phyloP scores from a whole-genome alignment of 176 grass and related monocot genomes.

The Cenchrus purpureus region DNA sequence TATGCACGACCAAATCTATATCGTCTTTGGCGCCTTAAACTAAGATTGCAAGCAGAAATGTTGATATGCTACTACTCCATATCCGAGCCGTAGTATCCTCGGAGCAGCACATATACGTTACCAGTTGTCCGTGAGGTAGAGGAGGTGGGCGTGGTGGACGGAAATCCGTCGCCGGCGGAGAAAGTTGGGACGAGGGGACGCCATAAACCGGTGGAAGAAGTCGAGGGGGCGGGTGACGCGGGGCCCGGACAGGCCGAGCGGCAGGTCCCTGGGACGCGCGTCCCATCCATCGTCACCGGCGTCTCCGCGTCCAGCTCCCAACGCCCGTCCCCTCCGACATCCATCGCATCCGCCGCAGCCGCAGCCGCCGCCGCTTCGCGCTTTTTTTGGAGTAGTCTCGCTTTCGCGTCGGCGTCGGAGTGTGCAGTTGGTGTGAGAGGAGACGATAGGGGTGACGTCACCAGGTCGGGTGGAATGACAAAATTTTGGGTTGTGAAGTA shows the following conservation, averaged over 20 bases:
- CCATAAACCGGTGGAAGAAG: slow-evolving; percentile 97
- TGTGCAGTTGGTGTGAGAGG: background rate
- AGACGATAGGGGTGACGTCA: background rate
- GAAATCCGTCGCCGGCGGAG: slow-evolving; percentile 56
- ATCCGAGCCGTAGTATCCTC: too few relatives aligned
- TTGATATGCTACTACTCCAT: too few relatives aligned
- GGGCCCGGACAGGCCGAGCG: slow-evolving; percentile 73
- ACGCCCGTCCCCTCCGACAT: slow-evolving; percentile 58
- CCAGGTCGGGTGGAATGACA: too few relatives aligned
- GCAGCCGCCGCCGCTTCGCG: slow-evolving; percentile 11
- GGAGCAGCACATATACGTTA: background rate
- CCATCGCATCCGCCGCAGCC: slow-evolving; percentile 78
- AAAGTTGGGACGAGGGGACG: slow-evolving; percentile 87
- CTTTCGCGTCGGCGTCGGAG: slow-evolving; percentile 13
- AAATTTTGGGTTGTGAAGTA: too few relatives aligned
- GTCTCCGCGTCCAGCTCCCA: slow-evolving; percentile 92
- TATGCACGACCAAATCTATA: background rate
- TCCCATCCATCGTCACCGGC: slow-evolving; percentile 85
- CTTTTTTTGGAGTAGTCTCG: slow-evolving; percentile 12
- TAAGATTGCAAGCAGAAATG: background rate
- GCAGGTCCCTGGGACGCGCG: slow-evolving; percentile 81
- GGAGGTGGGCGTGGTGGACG: slow-evolving; percentile 75
- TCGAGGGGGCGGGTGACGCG: slow-evolving; percentile 87
- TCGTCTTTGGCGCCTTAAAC: background rate
- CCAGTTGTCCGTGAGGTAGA: slow-evolving; percentile 74